Evolutionary conservation across 2,329 filamentous ascomycete species (phyloP).

Genomic region (Fusarium hostae): DNA sequence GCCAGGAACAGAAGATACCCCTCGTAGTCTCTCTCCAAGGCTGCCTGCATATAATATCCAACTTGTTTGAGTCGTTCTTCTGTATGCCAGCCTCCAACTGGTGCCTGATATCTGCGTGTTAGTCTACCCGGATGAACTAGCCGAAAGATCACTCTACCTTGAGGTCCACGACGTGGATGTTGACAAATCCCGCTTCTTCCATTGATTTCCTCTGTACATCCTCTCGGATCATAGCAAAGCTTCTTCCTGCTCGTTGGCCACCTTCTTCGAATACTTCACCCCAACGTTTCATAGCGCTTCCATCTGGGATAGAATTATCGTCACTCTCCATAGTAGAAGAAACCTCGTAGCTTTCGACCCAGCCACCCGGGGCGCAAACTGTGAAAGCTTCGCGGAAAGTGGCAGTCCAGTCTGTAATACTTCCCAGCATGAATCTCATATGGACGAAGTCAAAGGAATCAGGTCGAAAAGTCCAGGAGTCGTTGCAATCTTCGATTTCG

Average conservation of each 20-base stretch:
- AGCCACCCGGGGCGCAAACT: background rate
- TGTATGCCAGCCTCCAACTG: constrained; percentile 2
- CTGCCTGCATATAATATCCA: constrained; percentile 8
- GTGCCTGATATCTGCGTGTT: background rate
- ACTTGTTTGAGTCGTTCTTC: constrained; percentile 2
- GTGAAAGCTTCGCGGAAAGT: background rate
- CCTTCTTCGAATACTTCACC: constrained; percentile 12
- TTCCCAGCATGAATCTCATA: constrained; percentile 14
- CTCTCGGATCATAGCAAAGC: constrained; percentile 3
- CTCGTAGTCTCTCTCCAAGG: constrained; percentile 14
- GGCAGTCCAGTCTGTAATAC: constrained; percentile 9
- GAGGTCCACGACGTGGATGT: constrained; percentile 10
- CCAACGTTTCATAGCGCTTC: constrained; percentile 10
- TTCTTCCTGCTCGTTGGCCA: background rate
- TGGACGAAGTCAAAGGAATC: constrained; percentile 9
- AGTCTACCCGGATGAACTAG: background rate
- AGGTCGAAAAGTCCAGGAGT: constrained; percentile 3
- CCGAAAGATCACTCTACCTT: background rate
- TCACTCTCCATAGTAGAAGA: constrained; percentile 11
- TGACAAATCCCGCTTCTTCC: constrained; percentile 8
- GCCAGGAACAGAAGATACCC: constrained; percentile 13
- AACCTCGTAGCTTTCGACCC: constrained; percentile 16
- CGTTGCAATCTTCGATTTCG: constrained; percentile 17
- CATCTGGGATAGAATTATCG: constrained; percentile 5
- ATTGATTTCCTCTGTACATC: constrained; percentile 1